Percentiles rank a stretch among this genome's conserved stretches.
Evolutionary conservation across 768 basidiomycete genomes (phyloP).

Genomic region (Termitomyces sp.): DNA sequence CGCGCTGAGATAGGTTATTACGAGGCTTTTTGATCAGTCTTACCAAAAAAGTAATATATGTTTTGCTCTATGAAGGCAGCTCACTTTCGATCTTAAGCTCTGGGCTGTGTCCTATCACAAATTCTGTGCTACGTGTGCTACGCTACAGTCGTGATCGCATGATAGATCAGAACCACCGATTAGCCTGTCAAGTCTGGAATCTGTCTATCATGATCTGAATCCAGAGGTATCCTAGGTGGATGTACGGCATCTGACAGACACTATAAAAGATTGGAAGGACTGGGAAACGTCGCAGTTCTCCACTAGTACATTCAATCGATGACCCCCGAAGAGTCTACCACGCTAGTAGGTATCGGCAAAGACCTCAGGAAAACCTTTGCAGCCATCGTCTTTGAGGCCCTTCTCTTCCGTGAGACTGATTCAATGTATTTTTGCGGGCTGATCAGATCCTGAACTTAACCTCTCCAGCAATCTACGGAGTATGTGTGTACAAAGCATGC

Average conservation of each 20-base stretch:
- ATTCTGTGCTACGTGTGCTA: too few relatives aligned
- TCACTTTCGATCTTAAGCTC: background rate
- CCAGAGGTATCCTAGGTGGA: background rate
- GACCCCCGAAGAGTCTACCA: slow-evolving; percentile 7
- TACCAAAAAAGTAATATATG: too few relatives aligned
- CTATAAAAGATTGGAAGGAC: background rate
- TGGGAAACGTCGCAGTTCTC: background rate
- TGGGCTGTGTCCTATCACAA: background rate
- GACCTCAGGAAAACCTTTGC: slow-evolving; percentile 7
- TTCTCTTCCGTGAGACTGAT: slow-evolving; percentile 4
- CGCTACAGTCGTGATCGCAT: too few relatives aligned
- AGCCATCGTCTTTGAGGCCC: slow-evolving; percentile 3
- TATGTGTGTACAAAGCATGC: slow-evolving; percentile 8
- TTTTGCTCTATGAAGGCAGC: too few relatives aligned
- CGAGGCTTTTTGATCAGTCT: too few relatives aligned
- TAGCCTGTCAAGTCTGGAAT: background rate
- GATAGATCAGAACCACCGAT: background rate
- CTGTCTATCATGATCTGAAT: background rate
- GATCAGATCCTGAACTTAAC: background rate
- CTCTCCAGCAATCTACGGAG: slow-evolving; percentile 4
- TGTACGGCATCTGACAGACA: background rate
- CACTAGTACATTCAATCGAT: background rate
- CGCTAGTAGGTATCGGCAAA: slow-evolving; percentile 2
- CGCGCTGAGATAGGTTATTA: too few relatives aligned
- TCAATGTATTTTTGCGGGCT: background rate